Conservation (phyloP, 495 filamentous ascomycete species). For the Neurospora sp. region DNA sequence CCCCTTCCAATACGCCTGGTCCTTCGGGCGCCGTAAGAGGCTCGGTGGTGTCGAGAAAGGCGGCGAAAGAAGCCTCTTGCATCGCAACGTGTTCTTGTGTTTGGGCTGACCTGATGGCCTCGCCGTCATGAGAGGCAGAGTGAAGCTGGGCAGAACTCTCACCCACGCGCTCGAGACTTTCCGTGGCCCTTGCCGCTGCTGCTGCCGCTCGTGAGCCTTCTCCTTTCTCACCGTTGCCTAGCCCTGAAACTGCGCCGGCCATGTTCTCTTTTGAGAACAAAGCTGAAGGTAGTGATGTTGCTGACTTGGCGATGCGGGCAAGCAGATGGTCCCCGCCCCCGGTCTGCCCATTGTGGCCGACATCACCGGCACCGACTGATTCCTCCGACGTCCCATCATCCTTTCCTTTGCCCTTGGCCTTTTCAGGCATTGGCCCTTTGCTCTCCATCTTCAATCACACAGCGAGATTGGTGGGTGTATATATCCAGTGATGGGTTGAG, state of each 20-base stretch:
- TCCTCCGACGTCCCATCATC: background rate
- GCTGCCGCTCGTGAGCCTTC: constrained; percentile 14
- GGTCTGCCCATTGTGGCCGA: background rate
- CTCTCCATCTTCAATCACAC: background rate
- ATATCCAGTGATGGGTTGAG: background rate
- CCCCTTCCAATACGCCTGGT: constrained; percentile 8
- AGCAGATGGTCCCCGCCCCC: background rate
- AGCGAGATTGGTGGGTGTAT: background rate
- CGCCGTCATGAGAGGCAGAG: constrained; percentile 50
- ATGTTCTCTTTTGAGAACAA: constrained; percentile 8
- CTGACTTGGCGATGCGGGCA: constrained; percentile 18
- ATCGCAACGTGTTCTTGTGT: constrained; percentile 23
- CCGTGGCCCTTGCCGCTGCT: constrained; percentile 3
- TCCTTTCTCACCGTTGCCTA: constrained; percentile 15
- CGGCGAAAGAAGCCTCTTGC: constrained; percentile 34
- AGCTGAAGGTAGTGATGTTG: constrained; percentile 12
- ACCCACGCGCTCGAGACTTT: constrained; percentile 6
- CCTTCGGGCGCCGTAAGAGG: constrained; percentile 17
- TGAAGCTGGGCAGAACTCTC: constrained; percentile 18
- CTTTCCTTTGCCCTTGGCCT: constrained; percentile 14
- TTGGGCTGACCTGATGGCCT: constrained; percentile 13
- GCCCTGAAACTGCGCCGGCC: background rate
- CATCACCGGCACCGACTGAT: background rate
- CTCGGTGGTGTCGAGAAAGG: constrained; percentile 30
- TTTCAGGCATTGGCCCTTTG: background rate